Evolutionary conservation across 2,329 filamentous ascomycete genomes (phyloP), one percentile per base, ranked within the genome.

Genomic region (Acrocalymma vagum): DNA sequence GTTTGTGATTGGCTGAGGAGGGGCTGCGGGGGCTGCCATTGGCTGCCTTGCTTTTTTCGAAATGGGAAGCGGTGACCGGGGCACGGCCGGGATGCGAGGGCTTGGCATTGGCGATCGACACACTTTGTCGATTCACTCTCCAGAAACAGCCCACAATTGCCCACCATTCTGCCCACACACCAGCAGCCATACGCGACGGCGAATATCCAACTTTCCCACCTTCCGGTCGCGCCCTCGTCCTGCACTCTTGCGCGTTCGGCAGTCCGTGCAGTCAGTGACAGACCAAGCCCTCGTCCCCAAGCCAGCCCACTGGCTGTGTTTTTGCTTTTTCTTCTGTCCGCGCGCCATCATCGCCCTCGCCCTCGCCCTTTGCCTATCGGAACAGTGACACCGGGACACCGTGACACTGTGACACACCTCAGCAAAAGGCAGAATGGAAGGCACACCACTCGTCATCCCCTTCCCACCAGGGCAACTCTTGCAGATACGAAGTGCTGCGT

Each of bases 31-130:
- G 26, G 8, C 13, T 28, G 28, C 42, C 30, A 67, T 67, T 67
- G 48, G 64, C 46, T 53, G 63, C 64, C 57, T 55, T 44, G 54
- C 38, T 56, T 60, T 30, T 18, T 27, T 36, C 40, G 41, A 42
- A 28, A 29, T 26, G 8, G 17, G 25, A 44, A 28, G 41, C 41
- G 14, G 45, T 41, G 42, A 44, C 46, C 56, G 50, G n/a, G 26
- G 8, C 13, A 14, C 26, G 26, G 26, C 26, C 26, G 13, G 26
- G 26, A n/a, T 14, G 13, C 13, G 23, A 10, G 15, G 11, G 26
- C 26, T 29, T 29, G 26, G 26, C 26, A 13, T n/a, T n/a, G n/a
- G n/a, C 16, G 3, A 48, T 53, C 46, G 40, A 51, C 42, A n/a
- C n/a, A n/a, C n/a, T n/a, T n/a, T n/a, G n/a, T n/a, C n/a, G n/a